Evolutionary conservation across 1,139 yeast genomes (phyloP).

Genomic region (Yamadazyma trypodendri): DNA sequence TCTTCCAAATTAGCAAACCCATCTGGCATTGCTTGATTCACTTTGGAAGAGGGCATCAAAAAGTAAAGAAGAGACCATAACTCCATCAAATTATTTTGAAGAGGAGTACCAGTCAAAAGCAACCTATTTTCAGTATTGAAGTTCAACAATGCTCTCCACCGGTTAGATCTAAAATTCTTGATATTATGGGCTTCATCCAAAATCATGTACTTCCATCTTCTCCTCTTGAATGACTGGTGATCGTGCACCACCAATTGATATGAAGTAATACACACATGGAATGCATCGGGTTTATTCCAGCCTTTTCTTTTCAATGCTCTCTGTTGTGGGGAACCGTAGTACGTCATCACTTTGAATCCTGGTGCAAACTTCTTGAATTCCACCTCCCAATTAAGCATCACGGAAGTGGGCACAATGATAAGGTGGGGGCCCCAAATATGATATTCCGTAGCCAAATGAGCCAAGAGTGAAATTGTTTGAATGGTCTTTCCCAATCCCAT

Average conservation of each 20-base stretch:
- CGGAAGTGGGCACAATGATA: conserved; percentile 96
- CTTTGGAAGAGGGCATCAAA: conserved; percentile 87
- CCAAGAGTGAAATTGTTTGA: conserved; percentile 84
- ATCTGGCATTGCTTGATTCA: conserved; percentile 75
- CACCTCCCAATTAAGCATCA: conserved; percentile 99
- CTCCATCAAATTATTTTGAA: conserved; percentile 89
- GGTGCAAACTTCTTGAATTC: conserved; percentile 98
- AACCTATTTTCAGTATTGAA: conserved; percentile 89
- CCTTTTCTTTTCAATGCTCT: conserved; percentile 95
- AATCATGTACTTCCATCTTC: conserved; percentile 95
- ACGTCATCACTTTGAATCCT: conserved; percentile 91
- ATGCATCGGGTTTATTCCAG: conserved; percentile 95
- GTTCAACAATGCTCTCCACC: conserved; percentile 95
- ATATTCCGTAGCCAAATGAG: conserved; percentile 90
- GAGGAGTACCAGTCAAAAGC: conserved; percentile 91
- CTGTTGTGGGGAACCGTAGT: conserved; percentile 97
- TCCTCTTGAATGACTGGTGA: conserved; percentile 88
- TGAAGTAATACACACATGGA: conserved; percentile 95
- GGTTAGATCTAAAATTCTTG: conserved; percentile 90
- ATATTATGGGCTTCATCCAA: conserved; percentile 98
- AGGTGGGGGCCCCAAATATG: conserved; percentile 98
- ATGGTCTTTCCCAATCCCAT: conserved; percentile 99
- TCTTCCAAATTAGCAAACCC: conserved; percentile 96
- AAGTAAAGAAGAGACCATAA: conserved; percentile 92
- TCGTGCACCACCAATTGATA: conserved; percentile 96